These are phyloP conservation scores for Penicillium sp. DNA, from an alignment of 2,329 filamentous ascomycete genomes.

Conservation along the genomic window DNA sequence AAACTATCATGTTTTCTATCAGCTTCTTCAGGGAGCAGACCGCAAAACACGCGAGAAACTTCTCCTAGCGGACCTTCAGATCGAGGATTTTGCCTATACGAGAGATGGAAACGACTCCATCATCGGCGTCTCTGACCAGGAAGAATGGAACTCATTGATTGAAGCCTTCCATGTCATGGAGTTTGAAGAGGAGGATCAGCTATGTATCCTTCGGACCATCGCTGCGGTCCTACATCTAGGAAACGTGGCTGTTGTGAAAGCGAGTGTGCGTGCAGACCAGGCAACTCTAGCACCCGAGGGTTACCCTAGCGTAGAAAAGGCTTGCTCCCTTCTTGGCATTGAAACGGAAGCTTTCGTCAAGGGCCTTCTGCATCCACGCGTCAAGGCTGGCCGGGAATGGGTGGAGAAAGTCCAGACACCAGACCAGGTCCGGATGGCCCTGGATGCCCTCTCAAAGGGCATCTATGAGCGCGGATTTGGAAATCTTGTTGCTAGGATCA, in stretches of 20 bases:
- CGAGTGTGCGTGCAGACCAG: conserved; percentile 87
- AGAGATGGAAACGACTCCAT: conserved; percentile 89
- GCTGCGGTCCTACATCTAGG: conserved; percentile 91
- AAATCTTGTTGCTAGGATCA: conserved; percentile 87
- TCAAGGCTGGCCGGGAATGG: conserved; percentile 96
- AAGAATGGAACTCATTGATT: conserved; percentile 85
- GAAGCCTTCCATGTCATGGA: conserved; percentile 96
- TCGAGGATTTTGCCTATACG: conserved; percentile 89
- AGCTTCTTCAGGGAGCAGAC: conserved; percentile 83
- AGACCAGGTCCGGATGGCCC: conserved; percentile 84
- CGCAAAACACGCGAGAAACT: conserved; percentile 70
- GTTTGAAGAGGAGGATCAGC: conserved; percentile 80
- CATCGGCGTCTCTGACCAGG: conserved; percentile 79
- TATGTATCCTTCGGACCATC: conserved; percentile 78
- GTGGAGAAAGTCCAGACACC: conserved; percentile 98
- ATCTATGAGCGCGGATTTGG: conserved; percentile 97
- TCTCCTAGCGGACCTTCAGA: conserved; percentile 68
- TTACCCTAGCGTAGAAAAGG: conserved; percentile 69
- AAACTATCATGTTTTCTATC: conserved; percentile 98
- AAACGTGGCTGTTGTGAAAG: conserved; percentile 85
- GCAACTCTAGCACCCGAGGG: conserved; percentile 76
- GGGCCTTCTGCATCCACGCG: conserved; percentile 83
- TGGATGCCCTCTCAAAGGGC: conserved; percentile 92
- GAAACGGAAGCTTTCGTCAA: conserved; percentile 80
- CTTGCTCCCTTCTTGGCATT: conserved; percentile 82